phyloP scores from a whole-genome alignment of 2,329 filamentous ascomycete species.

The Dothideomycetes sp. region DNA sequence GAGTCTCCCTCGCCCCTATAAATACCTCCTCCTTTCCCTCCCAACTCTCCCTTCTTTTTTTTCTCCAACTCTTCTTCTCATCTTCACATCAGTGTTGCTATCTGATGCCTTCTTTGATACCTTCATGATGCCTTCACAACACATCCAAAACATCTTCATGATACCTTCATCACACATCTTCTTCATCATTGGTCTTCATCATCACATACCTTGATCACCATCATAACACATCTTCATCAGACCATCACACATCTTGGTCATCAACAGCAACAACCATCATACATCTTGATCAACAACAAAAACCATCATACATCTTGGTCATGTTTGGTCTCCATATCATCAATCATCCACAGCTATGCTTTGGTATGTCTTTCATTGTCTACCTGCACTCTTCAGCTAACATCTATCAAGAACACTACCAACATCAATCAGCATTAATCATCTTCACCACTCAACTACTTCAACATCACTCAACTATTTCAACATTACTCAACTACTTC shows the following conservation, averaged over 20 bases:
- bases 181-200: neutral
- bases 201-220: constrained; percentile 4
- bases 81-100: neutral
- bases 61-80: neutral
- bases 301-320: too few relatives aligned
- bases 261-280: neutral
- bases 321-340: too few relatives aligned
- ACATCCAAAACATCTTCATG: neutral
- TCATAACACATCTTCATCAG: too few relatives aligned
- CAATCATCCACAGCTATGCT: too few relatives aligned
- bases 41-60: neutral
- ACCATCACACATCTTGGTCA: neutral
- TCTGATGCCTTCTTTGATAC: neutral
- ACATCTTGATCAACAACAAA: neutral
- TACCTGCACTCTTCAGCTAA: neutral
- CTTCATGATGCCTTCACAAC: neutral
- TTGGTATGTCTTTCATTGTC: too few relatives aligned
- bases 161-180: neutral
- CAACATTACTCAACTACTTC: neutral
- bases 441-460: neutral
- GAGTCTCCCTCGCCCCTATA: too few relatives aligned
- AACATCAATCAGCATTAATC: neutral
- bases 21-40: too few relatives aligned
- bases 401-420: neutral
- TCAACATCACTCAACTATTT: neutral